Percentiles rank a stretch among this genome's conserved stretches.
phyloP scores from a whole-genome alignment of 345 rosid genomes.

The Hypericum androsaemum region DNA sequence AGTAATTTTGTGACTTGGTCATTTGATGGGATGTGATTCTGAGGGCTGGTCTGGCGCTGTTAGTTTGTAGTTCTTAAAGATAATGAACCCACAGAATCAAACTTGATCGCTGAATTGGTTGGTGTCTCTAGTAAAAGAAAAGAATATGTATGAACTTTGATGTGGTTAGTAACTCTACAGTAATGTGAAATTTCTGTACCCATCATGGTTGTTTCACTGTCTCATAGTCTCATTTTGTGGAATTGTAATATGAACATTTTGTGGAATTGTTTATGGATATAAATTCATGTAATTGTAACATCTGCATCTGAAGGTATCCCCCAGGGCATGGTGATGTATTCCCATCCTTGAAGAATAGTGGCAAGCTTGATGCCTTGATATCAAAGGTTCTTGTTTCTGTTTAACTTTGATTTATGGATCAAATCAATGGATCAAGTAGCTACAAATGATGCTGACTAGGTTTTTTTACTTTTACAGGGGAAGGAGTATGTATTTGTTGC shows the following conservation, averaged over 20 bases:
- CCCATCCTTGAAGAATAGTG: conserved; percentile 80
- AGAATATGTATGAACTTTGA: too few relatives aligned
- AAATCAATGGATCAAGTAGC: background rate
- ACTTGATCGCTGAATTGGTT: too few relatives aligned
- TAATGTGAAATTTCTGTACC: too few relatives aligned
- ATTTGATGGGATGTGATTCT: too few relatives aligned
- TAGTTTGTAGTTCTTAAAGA: too few relatives aligned
- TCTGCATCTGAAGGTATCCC: conserved; percentile 64
- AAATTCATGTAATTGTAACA: background rate
- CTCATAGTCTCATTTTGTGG: too few relatives aligned
- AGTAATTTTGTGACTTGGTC: too few relatives aligned
- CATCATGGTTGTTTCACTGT: too few relatives aligned
- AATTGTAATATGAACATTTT: background rate
- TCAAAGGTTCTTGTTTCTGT: conserved; percentile 47
- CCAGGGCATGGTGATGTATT: conserved; percentile 99
- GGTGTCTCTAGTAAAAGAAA: too few relatives aligned
- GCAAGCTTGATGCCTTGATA: conserved; percentile 74
- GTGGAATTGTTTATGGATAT: conserved; percentile 1
- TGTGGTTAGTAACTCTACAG: too few relatives aligned
- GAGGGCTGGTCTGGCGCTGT: too few relatives aligned
- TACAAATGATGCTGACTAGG: background rate
- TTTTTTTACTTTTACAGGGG: conserved; percentile 40
- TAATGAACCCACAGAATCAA: too few relatives aligned
- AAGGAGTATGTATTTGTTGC: conserved; percentile 93
- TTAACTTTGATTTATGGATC: background rate